phyloP scores from a whole-genome alignment of 2,329 filamentous ascomycete species.

The Cladosporium colombiae region DNA sequence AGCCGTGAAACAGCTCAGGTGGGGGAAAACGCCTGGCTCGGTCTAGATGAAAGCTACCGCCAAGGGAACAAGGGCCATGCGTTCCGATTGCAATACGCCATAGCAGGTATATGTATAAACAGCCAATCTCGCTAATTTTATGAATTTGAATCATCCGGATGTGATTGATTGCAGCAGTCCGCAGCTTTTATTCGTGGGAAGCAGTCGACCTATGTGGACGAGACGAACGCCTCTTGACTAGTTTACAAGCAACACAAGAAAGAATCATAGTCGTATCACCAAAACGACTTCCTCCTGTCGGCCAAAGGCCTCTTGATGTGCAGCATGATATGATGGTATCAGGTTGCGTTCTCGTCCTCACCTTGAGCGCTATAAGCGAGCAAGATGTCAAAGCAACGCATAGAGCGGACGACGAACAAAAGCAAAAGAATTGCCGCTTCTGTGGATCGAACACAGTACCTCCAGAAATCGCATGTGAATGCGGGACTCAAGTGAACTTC shows the following conservation, averaged over 20 bases:
- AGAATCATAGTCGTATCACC: too few species aligned
- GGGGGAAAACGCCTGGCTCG: not conserved
- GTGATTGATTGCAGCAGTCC: not conserved
- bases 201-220: not conserved
- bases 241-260: too few species aligned
- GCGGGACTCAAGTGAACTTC: slow-evolving; percentile 36
- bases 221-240: too few species aligned
- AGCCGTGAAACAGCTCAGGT: not conserved
- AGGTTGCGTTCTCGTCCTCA: too few species aligned
- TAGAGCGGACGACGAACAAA: too few species aligned
- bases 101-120: not conserved
- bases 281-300: too few species aligned
- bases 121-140: not conserved
- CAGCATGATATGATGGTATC: too few species aligned
- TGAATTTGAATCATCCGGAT: too few species aligned
- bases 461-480: slow-evolving; percentile 39
- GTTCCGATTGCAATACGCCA: not conserved
- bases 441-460: slow-evolving; percentile 43
- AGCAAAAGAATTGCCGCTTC: slow-evolving; percentile 33
- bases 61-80: not conserved
- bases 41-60: slow-evolving; percentile 7
- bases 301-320: too few species aligned
- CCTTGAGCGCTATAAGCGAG: too few species aligned
- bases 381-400: too few species aligned
- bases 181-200: not conserved